A percentile compares a stretch with the other conserved stretches of the same genome.
Evolutionary conservation across 2,329 filamentous ascomycete species (phyloP).

Genomic region (Aspergillus spinulosporus): DNA sequence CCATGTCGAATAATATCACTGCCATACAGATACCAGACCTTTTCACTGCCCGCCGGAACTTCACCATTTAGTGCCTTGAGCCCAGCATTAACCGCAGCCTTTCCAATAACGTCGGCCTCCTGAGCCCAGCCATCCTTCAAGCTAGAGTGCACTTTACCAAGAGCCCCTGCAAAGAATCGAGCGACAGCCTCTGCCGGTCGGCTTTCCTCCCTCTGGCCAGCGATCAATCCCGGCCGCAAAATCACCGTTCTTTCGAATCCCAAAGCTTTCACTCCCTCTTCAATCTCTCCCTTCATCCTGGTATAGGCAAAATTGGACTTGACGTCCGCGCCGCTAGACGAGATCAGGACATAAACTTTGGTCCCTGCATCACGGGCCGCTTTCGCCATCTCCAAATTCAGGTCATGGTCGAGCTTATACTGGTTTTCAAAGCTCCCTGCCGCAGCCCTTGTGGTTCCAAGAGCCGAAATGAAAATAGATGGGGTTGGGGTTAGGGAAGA

Average conservation of each 20-base stretch:
- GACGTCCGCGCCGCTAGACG: slow-evolving; percentile 54
- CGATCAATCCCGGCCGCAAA: slow-evolving; percentile 70
- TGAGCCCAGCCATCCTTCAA: slow-evolving; percentile 69
- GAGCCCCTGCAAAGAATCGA: slow-evolving; percentile 55
- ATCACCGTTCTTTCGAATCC: slow-evolving; percentile 79
- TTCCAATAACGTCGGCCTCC: slow-evolving; percentile 69
- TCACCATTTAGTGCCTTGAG: slow-evolving; percentile 44
- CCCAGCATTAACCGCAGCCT: slow-evolving; percentile 40
- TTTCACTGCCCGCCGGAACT: slow-evolving; percentile 40
- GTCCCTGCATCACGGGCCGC: slow-evolving; percentile 72
- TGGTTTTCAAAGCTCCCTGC: slow-evolving; percentile 78
- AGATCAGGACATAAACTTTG: slow-evolving; percentile 76
- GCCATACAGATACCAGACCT: slow-evolving; percentile 42
- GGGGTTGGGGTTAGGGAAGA: slow-evolving; percentile 57
- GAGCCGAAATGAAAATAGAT: slow-evolving; percentile 69
- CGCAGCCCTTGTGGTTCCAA: slow-evolving; percentile 75
- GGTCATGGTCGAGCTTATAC: slow-evolving; percentile 82
- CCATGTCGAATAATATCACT: slow-evolving; percentile 39
- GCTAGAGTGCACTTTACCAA: slow-evolving; percentile 55
- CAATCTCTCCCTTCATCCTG: slow-evolving; percentile 84
- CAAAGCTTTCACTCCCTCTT: slow-evolving; percentile 70
- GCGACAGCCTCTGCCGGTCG: slow-evolving; percentile 60
- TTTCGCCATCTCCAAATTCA: slow-evolving; percentile 76
- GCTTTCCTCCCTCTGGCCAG: slow-evolving; percentile 66
- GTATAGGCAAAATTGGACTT: slow-evolving; percentile 57